phyloP scores from a whole-genome alignment of 768 basidiomycete genomes.

The Crucibulum laeve region DNA sequence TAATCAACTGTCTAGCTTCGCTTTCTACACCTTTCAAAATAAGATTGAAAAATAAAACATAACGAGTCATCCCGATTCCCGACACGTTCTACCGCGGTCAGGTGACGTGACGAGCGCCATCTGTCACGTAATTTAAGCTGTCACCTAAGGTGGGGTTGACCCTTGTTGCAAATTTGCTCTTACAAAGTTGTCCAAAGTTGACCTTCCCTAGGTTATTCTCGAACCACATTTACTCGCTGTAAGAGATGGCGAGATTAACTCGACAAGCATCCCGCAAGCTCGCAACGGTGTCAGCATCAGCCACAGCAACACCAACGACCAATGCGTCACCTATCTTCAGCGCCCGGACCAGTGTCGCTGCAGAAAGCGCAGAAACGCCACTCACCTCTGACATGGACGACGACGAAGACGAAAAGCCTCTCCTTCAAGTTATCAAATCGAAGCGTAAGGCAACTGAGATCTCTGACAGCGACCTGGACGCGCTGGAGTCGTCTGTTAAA shows the following conservation, averaged over 20 bases:
- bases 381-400: constrained; percentile 45
- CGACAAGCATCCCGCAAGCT: constrained; percentile 25
- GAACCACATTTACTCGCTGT: constrained; percentile 2
- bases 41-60: too few species aligned
- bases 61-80: too few species aligned
- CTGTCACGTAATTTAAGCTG: constrained; percentile 21
- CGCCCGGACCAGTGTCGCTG: constrained; percentile 34
- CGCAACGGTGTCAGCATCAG: constrained; percentile 20
- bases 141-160: constrained; percentile 15
- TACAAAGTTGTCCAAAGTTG: constrained; percentile 2
- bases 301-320: constrained; percentile 33
- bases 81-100: constrained; percentile 22
- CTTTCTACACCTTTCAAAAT: too few species aligned
- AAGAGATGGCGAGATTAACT: constrained; percentile 27
- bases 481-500: background rate
- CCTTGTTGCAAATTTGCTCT: constrained; percentile 14
- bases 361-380: constrained; percentile 41
- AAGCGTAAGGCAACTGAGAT: background rate
- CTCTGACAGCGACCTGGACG: constrained; percentile 9
- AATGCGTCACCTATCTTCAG: constrained; percentile 51
- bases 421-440: background rate
- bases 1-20: too few species aligned
- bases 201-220: constrained; percentile 6
- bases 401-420: constrained; percentile 2
- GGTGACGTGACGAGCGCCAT: constrained; percentile 20